Base-by-base conservation (phyloP, 23 red algal species). In the Agarophyton chilense region DNA sequence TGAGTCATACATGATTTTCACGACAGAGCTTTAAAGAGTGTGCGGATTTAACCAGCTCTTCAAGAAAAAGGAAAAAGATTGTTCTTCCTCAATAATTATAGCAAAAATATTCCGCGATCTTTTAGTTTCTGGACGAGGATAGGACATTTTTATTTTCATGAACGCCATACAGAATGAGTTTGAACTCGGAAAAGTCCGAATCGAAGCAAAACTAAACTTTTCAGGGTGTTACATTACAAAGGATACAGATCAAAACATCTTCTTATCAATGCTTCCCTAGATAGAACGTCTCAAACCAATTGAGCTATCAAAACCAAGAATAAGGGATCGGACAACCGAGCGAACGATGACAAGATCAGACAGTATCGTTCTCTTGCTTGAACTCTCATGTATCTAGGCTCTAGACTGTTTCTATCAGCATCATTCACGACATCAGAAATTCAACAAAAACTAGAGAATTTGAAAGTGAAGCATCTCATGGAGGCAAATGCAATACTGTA, bases 41-140 rank as follows among this genome's bases (percentile, higher is more conserved):
- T 24, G 22, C 45, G 35, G 45, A 32, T 31, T 81, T 25, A 11
- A 52, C 21, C 77, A 81, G 57, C 77, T 81, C 52, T 81, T 81
- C 57, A 0, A 2, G 21, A 61, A 65, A 7, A 32, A 43, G 8
- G 39, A 70, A 5, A 19, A 7, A 21, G 25, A 45, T 19, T 55
- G 38, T 16, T n/a, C 13, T 10, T 68, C 68, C 6, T 34, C 58
- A 9, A 54, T 84, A n/a, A 10, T 70, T 41, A 56, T 84, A 39
- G 57, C 80, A 4, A 84, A 71, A 58, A 51, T 84, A 33, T 55
- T 70, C 26, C 57, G 68, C 39, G 1, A 84, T 19, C 45, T 71
- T 11, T 57, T 84, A 14, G 2, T 70, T 64, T 26, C 58, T 13
- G 80, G 56, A 5, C 42, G 10, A 8, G 19, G 16, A 0, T 18